A percentile compares a stretch with the other conserved stretches of the same genome.
These are phyloP conservation scores for Penicillium bovifimosum DNA, from an alignment of 495 filamentous ascomycete genomes.

Conservation along the genomic window DNA sequence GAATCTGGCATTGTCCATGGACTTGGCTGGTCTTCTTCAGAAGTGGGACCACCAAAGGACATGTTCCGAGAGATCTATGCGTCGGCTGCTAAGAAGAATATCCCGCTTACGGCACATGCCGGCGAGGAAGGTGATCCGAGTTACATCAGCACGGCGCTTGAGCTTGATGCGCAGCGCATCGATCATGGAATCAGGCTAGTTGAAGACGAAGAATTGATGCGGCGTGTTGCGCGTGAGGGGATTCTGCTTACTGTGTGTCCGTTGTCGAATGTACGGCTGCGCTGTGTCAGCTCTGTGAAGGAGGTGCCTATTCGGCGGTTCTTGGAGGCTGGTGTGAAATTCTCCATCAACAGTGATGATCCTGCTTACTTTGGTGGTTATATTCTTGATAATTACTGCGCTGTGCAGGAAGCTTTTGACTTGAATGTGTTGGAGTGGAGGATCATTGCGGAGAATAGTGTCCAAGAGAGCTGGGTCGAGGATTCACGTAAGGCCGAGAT, in stretches of 20 bases:
- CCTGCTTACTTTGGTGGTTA: constrained; percentile 79
- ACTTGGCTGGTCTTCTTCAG: constrained; percentile 63
- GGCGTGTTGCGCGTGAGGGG: constrained; percentile 48
- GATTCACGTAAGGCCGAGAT: constrained; percentile 39
- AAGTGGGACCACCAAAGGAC: constrained; percentile 58
- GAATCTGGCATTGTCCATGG: constrained; percentile 49
- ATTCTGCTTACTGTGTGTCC: constrained; percentile 67
- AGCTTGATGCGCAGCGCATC: constrained; percentile 56
- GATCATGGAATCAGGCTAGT: constrained; percentile 67
- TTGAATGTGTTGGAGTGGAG: constrained; percentile 60
- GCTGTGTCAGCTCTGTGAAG: constrained; percentile 49
- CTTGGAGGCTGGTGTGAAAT: constrained; percentile 58
- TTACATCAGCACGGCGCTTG: constrained; percentile 62
- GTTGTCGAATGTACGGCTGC: constrained; percentile 63
- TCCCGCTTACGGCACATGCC: constrained; percentile 63
- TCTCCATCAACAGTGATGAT: constrained; percentile 72
- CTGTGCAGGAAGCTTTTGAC: constrained; percentile 65
- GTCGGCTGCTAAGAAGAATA: constrained; percentile 42
- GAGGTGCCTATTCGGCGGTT: constrained; percentile 61
- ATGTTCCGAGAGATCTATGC: constrained; percentile 56
- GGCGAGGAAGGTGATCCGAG: constrained; percentile 68
- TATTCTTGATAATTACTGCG: constrained; percentile 70
- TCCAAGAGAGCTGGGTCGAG: constrained; percentile 57
- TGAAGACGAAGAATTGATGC: constrained; percentile 55
- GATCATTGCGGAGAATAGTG: constrained; percentile 52